Conservation (phyloP, 176 grass and related monocot species). For the Pharus latifolius region DNA sequence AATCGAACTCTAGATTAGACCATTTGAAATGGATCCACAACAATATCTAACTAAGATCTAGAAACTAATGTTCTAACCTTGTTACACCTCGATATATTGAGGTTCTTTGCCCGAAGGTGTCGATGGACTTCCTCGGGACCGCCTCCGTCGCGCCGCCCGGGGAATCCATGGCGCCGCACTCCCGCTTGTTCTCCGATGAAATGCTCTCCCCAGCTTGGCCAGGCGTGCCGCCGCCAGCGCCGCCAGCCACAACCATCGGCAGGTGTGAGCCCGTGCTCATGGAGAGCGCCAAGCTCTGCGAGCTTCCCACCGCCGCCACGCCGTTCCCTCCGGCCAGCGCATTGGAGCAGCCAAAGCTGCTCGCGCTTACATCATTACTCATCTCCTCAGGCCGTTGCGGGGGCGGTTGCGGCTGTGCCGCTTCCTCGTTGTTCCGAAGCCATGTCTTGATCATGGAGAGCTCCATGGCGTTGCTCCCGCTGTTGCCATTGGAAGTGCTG, state of each 20-base stretch:
- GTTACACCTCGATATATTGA: conserved; percentile 90
- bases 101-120: conserved; percentile 93
- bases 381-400: conserved; percentile 22
- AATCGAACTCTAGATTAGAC: not conserved
- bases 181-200: conserved; percentile 56
- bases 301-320: conserved; percentile 9
- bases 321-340: conserved; percentile 21
- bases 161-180: conserved; percentile 43
- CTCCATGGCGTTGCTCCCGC: conserved; percentile 60
- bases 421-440: conserved; percentile 57
- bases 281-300: conserved; percentile 72
- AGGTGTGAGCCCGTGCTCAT: conserved; percentile 82
- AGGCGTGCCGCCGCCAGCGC: not conserved
- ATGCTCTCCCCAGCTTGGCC: conserved; percentile 40
- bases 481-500: conserved; percentile 21
- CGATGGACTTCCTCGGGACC: conserved; percentile 54
- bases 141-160: conserved; percentile 28
- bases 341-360: conserved; percentile 39
- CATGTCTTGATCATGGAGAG: conserved; percentile 93
- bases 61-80: conserved; percentile 33
- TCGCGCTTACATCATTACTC: conserved; percentile 45
- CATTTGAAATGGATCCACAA: conserved; percentile 9
- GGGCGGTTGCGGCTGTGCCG: not conserved
- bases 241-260: conserved; percentile 17
- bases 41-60: not conserved